Evolutionary conservation across 371 early-diverging fungal species (phyloP).

Genomic region (Thermomucor indicae-seudaticae): DNA sequence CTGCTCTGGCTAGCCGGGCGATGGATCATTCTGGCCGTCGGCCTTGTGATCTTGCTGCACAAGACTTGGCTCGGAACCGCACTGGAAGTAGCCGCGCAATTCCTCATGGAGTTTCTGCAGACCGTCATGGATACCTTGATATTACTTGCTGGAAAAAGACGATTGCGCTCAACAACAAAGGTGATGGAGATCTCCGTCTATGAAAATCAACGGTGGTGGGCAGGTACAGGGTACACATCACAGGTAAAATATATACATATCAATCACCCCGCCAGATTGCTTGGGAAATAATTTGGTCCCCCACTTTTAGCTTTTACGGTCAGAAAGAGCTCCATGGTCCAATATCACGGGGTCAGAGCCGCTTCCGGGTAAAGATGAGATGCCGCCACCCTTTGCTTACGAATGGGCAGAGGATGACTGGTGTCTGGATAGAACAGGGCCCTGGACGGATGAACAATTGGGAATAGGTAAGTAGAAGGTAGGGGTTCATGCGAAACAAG

Average conservation of each 20-base stretch:
- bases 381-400: conserved; percentile 11
- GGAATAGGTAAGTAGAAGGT: conserved; percentile 19
- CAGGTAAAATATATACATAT: conserved; percentile 8
- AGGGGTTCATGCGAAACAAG: neutral
- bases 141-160: neutral
- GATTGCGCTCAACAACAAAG: neutral
- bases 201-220: conserved; percentile 28
- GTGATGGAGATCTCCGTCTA: conserved; percentile 15
- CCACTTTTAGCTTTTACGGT: conserved; percentile 15
- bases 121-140: conserved; percentile 1
- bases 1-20: conserved; percentile 5
- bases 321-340: conserved; percentile 25
- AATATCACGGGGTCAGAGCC: conserved; percentile 22
- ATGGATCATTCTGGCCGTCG: conserved; percentile 11
- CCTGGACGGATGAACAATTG: conserved; percentile 24
- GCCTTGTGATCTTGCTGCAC: conserved; percentile 12
- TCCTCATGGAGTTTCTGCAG: conserved; percentile 2
- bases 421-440: conserved; percentile 22
- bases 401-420: conserved; percentile 18
- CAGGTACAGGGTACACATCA: conserved; percentile 12
- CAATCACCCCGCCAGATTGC: neutral
- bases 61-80: conserved; percentile 17
- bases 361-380: conserved; percentile 15
- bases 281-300: neutral
- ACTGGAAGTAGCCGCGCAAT: conserved; percentile 7